Evolutionary conservation across 2,329 filamentous ascomycete genomes (phyloP).

Genomic region (Aspergillus niger): DNA sequence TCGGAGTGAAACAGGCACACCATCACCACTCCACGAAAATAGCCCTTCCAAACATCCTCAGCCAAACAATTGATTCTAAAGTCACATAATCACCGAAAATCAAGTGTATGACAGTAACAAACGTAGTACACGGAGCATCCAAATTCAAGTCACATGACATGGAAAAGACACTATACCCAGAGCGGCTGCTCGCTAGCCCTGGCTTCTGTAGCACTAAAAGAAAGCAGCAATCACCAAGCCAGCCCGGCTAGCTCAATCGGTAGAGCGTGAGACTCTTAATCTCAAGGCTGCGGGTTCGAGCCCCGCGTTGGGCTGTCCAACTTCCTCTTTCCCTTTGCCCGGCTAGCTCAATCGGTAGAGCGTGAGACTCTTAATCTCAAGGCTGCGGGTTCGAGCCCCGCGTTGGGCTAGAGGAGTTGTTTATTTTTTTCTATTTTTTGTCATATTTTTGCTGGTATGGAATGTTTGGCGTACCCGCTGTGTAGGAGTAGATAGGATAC

Average conservation of each 20-base stretch:
- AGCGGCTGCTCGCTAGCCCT: background rate
- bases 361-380: conserved; percentile 53
- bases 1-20: background rate
- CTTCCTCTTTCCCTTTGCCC: conserved; percentile 27
- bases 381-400: conserved; percentile 46
- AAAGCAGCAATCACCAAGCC: conserved; percentile 4
- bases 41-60: background rate
- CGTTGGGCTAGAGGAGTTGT: too few relatives aligned
- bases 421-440: background rate
- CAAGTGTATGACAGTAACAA: background rate
- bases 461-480: too few relatives aligned
- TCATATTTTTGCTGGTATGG: background rate
- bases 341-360: conserved; percentile 55
- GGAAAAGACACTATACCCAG: background rate
- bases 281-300: conserved; percentile 46
- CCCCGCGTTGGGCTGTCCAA: conserved; percentile 39
- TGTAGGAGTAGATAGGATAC: too few relatives aligned
- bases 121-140: background rate
- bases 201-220: background rate
- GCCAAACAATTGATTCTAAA: too few relatives aligned
- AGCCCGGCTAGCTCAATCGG: conserved; percentile 54
- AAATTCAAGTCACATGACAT: background rate
- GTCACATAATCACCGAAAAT: background rate
- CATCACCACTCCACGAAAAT: background rate
- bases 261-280: conserved; percentile 54